Evolutionary conservation across 2,329 filamentous ascomycete genomes (phyloP).

Genomic region (Magnaporthiopsis rhizophila): DNA sequence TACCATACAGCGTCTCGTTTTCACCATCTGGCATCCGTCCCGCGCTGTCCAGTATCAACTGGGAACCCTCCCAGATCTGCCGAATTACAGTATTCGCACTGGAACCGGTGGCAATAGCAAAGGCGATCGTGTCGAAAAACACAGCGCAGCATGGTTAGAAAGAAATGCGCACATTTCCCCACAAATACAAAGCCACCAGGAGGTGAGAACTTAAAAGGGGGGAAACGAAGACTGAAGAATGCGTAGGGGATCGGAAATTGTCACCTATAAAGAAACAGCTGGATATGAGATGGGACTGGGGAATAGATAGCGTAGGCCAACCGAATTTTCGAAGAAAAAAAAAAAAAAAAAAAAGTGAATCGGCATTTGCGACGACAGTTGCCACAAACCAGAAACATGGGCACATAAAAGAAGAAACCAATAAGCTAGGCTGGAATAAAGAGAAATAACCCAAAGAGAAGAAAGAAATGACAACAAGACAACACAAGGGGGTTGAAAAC

Average conservation of each 20-base stretch:
- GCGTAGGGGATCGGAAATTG: neutral
- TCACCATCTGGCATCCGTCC: neutral
- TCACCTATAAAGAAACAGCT: constrained; percentile 1
- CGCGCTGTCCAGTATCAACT: neutral
- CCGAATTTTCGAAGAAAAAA: constrained; percentile 1
- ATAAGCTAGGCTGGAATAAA: neutral
- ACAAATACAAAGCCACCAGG: neutral
- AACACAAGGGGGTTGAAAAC: neutral
- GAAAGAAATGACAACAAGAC: too few relatives aligned
- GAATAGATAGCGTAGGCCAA: constrained; percentile 8
- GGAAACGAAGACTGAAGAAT: neutral
- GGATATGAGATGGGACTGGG: neutral
- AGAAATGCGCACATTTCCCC: neutral
- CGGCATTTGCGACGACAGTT: neutral
- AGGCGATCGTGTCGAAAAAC: neutral
- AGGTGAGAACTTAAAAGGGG: neutral
- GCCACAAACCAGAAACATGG: neutral
- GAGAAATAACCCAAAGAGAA: neutral
- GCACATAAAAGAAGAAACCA: neutral
- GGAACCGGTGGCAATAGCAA: neutral
- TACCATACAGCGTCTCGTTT: too few relatives aligned
- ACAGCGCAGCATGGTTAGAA: neutral
- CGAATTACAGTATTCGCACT: neutral
- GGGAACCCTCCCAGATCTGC: neutral
- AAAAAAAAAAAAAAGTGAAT: too few relatives aligned